Evolutionary conservation across 495 filamentous ascomycete species (phyloP), one percentile per base, ranked within the genome.

Genomic region (Penicillium cinerascens): DNA sequence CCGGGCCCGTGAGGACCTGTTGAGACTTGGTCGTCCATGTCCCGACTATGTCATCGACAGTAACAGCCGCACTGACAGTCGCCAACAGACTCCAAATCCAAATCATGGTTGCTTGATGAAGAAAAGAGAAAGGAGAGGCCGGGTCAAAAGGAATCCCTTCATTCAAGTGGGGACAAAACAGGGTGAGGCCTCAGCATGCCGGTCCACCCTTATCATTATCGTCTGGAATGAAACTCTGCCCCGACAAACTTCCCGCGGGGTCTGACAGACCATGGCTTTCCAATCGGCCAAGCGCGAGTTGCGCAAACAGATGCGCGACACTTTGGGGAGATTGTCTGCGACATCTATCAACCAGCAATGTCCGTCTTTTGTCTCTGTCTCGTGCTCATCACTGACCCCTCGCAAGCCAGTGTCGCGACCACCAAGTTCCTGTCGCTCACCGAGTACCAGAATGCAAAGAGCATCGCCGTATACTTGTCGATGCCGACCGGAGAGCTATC

Each of bases 401-500:
- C 53, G 36, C 63, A 92, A n/a, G 89, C 88, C 50, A 59, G 66
- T 45, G 68, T 67, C 50, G 83, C 84, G 4, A 78, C 78, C 45
- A 77, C 77, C 44, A 74, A 75, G 10, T 65, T 95, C 26, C 68
- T 84, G n/a, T 71, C 78, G 15, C 65, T 83, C 42, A 72, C 82
- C 10, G 79, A 85, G 53, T 97, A 95, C 61, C 74, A 77, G 35
- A 73, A 81, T 39, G 90, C 92, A 25, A 79, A 79, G 50, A 77
- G 83, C 22, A 80, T 97, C 55, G 87, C 90, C 48, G 78, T 97
- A 23, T 98, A 95, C 66, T 76, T 98, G 17, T 95, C 93, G 11
- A 98, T 98, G 91, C 90, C 90, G 3, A 67, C 71, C 33, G 85
- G 84, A 15, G 93, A 98, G 67, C 79, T 96, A 13, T 85, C 86